Evolutionary conservation across 2,329 filamentous ascomycete species (phyloP), one percentile per base, ranked within the genome.

Genomic region (Westerdykella aurantiaca): DNA sequence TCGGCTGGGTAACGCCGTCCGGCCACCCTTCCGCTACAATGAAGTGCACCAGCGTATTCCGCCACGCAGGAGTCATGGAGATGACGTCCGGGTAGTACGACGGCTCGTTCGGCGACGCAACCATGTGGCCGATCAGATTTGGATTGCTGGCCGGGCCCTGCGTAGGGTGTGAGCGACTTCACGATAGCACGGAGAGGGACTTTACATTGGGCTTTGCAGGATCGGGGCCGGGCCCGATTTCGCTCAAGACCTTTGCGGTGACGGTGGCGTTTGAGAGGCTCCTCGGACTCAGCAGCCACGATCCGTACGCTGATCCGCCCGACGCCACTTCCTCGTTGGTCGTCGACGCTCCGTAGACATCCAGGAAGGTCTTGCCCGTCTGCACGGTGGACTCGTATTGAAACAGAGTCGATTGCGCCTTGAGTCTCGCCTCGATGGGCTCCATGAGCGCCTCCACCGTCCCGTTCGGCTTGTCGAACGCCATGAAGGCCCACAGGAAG

Each of bases 21-120:
- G n/a, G 41, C 44, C 52, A 61, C 1, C 33, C 25, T 17, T 50
- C 29, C 1, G 47, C 47, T 5, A 53, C 46, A 3, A 63, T 46
- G 18, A 63, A 33, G 22, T 58, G 52, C 2, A 43, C 39, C 14
- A 63, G 47, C 0, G 57, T 52, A 7, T 53, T 42, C 14, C 58
- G 54, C 61, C 58, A 64, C 5, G 54, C 55, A 2, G 60, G 50
- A 12, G 53, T 54, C 25, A 61, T 47, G 37, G 48, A 50, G 11
- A 51, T 50, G 6, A 39, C 31, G 7, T 35, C 13, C 4, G 52
- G 52, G 38, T 46, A 55, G 40, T 58, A 60, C 5, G 45, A 37
- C 3, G 50, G 51, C 11, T 22, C 11, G n/a, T 45, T 38, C 0
- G 50, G 42, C 0, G 49, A 46, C 11, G 48, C 55, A 29, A 58